Base-by-base conservation (phyloP, 2,329 filamentous ascomycete genomes). In the Penicillium sclerotiorum region DNA sequence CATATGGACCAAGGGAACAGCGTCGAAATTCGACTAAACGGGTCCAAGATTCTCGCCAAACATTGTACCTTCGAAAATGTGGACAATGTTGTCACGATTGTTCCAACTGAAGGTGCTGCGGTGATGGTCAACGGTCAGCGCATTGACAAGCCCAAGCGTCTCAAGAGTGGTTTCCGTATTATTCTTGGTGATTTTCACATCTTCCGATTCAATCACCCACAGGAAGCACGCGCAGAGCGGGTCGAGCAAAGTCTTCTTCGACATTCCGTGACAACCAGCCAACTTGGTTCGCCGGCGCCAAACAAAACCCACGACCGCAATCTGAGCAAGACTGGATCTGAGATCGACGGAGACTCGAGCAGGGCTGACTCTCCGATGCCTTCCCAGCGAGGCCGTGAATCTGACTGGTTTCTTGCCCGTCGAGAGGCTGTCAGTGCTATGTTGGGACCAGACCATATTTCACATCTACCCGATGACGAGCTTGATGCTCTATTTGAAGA, bases 151-250 rank as follows among this genome's bases (percentile, higher is more conserved):
- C 86, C 92, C 1, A 91, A 87, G 58, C 84, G 91, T 57, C 78
- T 99, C 36, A 87, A 92, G 65, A 96, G 92, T 63, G 94, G 94
- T 5, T 96, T 92, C 68, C 88, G 94, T 54, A 89, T 99, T 46
- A 99, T 99, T 55, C 79, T 99, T 8, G 94, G 94, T 33, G 94
- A 99, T 71, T 99, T 99, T 62, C 94, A 99, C 70, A 99, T 99
- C 53, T 97, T 99, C 74, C 82, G 94, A 49, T 99, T 99, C 77
- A 99, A 97, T 64, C 92, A 99, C 67, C 94, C 94, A 0, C 88
- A 96, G 78, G 94, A 99, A 74, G 94, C 94, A 23, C 86, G 90
- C 50, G 93, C 92, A 3, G 94, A 99, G 73, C 80, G 94, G 47
- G 92, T 90, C 11, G 90, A 96, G 55, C 85, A 90, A 65, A 96